phyloP scores from a whole-genome alignment of 2,329 filamentous ascomycete genomes.

The Beauveria australis region DNA sequence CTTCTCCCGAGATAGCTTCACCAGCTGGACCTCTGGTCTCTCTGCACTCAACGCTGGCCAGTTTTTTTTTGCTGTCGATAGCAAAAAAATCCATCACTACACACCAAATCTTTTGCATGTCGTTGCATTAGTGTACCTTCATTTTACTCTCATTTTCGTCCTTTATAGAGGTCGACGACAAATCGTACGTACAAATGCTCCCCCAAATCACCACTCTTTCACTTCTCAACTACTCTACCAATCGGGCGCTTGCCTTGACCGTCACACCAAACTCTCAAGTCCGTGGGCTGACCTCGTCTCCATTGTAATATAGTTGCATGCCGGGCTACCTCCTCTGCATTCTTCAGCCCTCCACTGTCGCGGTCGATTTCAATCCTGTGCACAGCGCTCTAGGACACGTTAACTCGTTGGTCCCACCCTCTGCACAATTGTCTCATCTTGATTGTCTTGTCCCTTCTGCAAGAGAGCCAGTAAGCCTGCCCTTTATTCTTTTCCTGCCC shows the following conservation, averaged over 20 bases:
- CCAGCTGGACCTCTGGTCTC: background rate
- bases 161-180: slow-evolving; percentile 11
- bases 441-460: slow-evolving; percentile 31
- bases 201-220: slow-evolving; percentile 16
- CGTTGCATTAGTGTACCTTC: slow-evolving; percentile 6
- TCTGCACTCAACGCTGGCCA: background rate
- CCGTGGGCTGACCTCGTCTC: slow-evolving; percentile 19
- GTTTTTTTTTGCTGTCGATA: slow-evolving; percentile 8
- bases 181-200: slow-evolving; percentile 37
- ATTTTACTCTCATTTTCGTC: slow-evolving; percentile 10
- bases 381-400: slow-evolving; percentile 50
- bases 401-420: slow-evolving; percentile 54
- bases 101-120: slow-evolving; percentile 1
- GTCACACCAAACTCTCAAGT: slow-evolving; percentile 29
- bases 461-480: slow-evolving; percentile 46
- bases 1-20: slow-evolving; percentile 2
- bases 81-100: background rate
- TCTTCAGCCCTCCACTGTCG: slow-evolving; percentile 32
- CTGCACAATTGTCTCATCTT: slow-evolving; percentile 41
- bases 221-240: slow-evolving; percentile 19
- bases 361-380: slow-evolving; percentile 35
- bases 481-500: slow-evolving; percentile 17
- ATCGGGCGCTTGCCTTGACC: slow-evolving; percentile 15
- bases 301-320: slow-evolving; percentile 26
- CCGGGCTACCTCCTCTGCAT: slow-evolving; percentile 26